Evolutionary conservation across 2,329 filamentous ascomycete genomes (phyloP).

Genomic region (Macroventuria anomochaeta): DNA sequence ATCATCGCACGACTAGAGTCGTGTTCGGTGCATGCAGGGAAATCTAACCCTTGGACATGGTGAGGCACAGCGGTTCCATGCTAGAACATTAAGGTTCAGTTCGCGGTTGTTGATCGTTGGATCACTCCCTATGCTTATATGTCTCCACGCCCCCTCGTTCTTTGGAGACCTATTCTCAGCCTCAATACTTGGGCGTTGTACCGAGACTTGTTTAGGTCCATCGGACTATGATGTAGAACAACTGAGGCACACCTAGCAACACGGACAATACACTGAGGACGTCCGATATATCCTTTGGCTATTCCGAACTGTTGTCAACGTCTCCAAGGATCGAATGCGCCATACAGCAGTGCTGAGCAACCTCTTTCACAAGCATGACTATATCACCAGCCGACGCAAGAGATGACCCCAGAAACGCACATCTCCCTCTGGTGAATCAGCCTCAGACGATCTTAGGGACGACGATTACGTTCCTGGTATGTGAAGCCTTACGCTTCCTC

Average conservation of each 20-base stretch:
- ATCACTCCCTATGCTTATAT: conserved; percentile 5
- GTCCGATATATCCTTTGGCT: neutral
- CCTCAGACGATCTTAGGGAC: conserved; percentile 39
- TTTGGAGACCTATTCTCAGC: conserved; percentile 2
- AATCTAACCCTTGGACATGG: conserved; percentile 8
- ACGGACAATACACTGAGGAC: neutral
- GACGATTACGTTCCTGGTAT: conserved; percentile 40
- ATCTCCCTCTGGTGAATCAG: conserved; percentile 39
- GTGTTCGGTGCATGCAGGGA: conserved; percentile 3
- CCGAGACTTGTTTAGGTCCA: neutral
- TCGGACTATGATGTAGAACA: conserved; percentile 1
- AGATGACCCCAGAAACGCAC: conserved; percentile 35
- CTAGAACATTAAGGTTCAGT: conserved; percentile 11
- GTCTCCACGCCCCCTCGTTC: neutral
- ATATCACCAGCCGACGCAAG: conserved; percentile 17
- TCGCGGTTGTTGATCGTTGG: conserved; percentile 4
- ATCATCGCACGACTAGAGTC: conserved; percentile 1
- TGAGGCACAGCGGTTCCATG: conserved; percentile 9
- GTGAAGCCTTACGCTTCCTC: conserved; percentile 4
- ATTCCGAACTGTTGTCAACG: neutral
- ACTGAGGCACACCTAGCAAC: neutral
- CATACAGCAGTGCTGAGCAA: neutral
- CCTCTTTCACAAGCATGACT: conserved; percentile 11
- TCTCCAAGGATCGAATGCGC: neutral
- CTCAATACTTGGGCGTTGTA: neutral